Base-by-base conservation (phyloP, 352 stramenopile genomes). In the Albugo candida region DNA sequence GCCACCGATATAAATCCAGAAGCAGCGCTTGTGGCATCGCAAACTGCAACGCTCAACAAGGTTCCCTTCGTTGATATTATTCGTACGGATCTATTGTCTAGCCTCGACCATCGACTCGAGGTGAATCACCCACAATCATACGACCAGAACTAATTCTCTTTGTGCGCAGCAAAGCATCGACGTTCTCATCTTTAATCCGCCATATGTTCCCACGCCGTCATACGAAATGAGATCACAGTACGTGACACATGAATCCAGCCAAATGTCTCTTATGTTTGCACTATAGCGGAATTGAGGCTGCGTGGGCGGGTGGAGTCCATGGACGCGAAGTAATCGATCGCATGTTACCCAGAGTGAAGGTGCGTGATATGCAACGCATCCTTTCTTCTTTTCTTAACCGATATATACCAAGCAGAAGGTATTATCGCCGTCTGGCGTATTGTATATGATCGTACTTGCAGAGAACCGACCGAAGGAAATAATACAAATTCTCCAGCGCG, bases 161-260 rank as follows among this genome's bases (percentile, higher is more conserved):
- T 47, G 17, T 14, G 43, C 41, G 35, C 53, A 74, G 59, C 67
- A 55, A 52, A 52, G 59, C 43, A 68, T 98, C 11, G 93, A 98
- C 55, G 72, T 97, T 41, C 59, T 98, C 36, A 60, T 99, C 16
- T 98, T 99, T 62, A 99, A 99, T 69, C 95, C 95, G 16, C 95
- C 95, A 11, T 99, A 99, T 56, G 95, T 99, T 45, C 92, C 94
- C 18, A 99, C 94, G 17, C 84, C 92, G 5, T 83, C 86, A 2
- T 76, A 95, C 17, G 95, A 99, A 73, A 89, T 99, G 16, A 78
- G 76, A 11, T 91, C 75, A 21, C 83, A 48, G 78, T 91, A 75
- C 44, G 63, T 71, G 6, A 43, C 5, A 35, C 14, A 17, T 24
- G 31, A 27, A 41, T 49, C 1, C 19, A 45, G 3, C 20, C 12